Conservation (phyloP, 495 filamentous ascomycete species). For the Collariella sp. region DNA sequence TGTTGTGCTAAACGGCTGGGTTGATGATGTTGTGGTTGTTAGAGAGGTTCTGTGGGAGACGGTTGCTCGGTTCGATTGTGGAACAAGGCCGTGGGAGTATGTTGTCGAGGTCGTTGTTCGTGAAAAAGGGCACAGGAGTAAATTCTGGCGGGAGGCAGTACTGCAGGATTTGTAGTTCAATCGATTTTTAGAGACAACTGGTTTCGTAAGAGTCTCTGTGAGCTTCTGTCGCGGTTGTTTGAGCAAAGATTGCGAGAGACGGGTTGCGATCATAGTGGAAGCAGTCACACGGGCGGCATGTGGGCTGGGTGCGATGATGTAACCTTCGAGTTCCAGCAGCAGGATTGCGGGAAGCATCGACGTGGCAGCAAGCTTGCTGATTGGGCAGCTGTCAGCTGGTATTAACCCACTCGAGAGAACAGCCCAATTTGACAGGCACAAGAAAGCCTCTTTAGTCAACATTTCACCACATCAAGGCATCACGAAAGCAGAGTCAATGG, state of each 20-base stretch:
- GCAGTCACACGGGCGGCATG: background rate
- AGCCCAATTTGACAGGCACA: background rate
- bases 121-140: no score
- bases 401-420: background rate
- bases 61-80: background rate
- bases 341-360: background rate
- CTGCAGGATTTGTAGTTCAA: background rate
- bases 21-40: no score
- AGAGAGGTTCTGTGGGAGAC: no score
- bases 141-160: background rate
- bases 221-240: background rate
- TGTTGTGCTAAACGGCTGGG: constrained; percentile 34
- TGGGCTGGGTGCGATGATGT: constrained; percentile 16
- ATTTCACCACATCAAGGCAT: background rate
- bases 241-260: background rate
- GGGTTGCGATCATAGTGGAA: constrained; percentile 7
- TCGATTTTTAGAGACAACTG: background rate
- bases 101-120: background rate
- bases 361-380: background rate
- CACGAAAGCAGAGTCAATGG: constrained; percentile 14
- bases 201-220: background rate
- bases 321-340: constrained; percentile 6
- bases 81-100: background rate
- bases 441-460: background rate
- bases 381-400: background rate